Evolutionary conservation across 2,329 filamentous ascomycete species (phyloP).

Genomic region (Colletotrichum coccodes): DNA sequence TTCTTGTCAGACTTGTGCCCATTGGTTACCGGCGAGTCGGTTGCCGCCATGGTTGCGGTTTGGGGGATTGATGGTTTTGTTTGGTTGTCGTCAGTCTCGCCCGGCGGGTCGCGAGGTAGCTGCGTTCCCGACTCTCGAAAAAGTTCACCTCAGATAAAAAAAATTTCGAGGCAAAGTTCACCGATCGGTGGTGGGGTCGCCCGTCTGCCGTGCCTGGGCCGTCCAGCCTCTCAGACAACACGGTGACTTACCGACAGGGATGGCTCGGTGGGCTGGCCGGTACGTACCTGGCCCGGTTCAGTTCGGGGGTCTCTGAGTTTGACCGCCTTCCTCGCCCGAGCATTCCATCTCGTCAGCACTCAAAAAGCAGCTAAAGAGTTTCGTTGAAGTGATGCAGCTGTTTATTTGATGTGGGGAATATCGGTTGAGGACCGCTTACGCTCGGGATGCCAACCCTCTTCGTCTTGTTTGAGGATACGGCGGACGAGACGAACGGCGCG

Average conservation of each 20-base stretch:
- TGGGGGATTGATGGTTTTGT: background rate
- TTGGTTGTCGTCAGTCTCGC: constrained; percentile 1
- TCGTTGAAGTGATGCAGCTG: background rate
- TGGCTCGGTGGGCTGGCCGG: background rate
- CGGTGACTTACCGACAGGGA: constrained; percentile 18
- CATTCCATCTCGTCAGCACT: background rate
- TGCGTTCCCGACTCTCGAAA: constrained; percentile 19
- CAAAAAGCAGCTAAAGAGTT: background rate
- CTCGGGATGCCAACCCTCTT: background rate
- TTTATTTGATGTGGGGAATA: background rate
- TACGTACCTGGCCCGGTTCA: constrained; percentile 5
- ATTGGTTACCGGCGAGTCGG: constrained; percentile 42
- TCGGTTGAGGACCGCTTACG: background rate
- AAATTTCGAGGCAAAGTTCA: constrained; percentile 31
- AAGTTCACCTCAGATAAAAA: constrained; percentile 7
- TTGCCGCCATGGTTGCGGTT: constrained; percentile 45
- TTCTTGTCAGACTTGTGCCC: constrained; percentile 50
- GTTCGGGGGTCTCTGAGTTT: background rate
- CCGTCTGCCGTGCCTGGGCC: constrained; percentile 24
- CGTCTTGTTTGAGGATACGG: background rate
- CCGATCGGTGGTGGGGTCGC: constrained; percentile 32
- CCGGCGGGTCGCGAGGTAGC: constrained; percentile 30
- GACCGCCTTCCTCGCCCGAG: constrained; percentile 10
- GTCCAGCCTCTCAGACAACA: constrained; percentile 29
- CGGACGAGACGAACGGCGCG: background rate